These are phyloP conservation scores for Penicillium maclennaniae DNA, from an alignment of 495 filamentous ascomycete species.

Conservation along the genomic window DNA sequence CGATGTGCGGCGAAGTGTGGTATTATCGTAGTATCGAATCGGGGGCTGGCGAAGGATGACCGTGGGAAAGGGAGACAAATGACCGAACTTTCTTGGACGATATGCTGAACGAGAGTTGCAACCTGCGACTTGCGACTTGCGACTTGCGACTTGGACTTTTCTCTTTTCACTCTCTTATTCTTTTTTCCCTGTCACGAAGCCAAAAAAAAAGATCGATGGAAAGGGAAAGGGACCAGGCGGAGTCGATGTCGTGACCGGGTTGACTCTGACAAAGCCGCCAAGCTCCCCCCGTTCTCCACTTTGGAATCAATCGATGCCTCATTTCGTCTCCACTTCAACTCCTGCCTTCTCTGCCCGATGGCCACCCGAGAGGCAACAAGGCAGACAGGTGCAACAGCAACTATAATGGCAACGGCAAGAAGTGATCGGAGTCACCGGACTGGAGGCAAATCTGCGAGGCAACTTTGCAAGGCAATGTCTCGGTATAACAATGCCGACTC, in stretches of 20 bases:
- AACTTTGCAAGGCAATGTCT: background rate
- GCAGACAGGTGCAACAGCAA: background rate
- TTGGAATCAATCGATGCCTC: conserved; percentile 8
- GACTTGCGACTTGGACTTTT: background rate
- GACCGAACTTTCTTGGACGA: background rate
- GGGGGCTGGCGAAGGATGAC: conserved; percentile 12
- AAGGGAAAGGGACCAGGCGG: conserved; percentile 20
- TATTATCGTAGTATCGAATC: conserved; percentile 3
- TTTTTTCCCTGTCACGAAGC: background rate
- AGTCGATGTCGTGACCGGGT: conserved; percentile 25
- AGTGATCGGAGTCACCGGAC: background rate
- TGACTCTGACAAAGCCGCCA: conserved; percentile 29
- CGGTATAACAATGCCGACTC: background rate
- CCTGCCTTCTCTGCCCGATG: background rate
- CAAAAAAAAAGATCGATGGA: conserved; percentile 3
- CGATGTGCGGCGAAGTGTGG: background rate
- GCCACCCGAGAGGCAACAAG: conserved; percentile 2
- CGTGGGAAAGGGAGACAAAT: conserved; percentile 17
- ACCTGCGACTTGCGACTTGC: background rate
- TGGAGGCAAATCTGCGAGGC: too few species aligned
- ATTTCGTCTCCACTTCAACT: background rate
- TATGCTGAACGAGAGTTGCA: background rate
- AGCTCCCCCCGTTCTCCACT: conserved; percentile 24
- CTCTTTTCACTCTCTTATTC: conserved; percentile 2
- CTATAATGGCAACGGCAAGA: background rate